These are phyloP conservation scores for Hanseniaspora nectarophila DNA, from an alignment of 805 yeast genomes.

Conservation along the genomic window DNA sequence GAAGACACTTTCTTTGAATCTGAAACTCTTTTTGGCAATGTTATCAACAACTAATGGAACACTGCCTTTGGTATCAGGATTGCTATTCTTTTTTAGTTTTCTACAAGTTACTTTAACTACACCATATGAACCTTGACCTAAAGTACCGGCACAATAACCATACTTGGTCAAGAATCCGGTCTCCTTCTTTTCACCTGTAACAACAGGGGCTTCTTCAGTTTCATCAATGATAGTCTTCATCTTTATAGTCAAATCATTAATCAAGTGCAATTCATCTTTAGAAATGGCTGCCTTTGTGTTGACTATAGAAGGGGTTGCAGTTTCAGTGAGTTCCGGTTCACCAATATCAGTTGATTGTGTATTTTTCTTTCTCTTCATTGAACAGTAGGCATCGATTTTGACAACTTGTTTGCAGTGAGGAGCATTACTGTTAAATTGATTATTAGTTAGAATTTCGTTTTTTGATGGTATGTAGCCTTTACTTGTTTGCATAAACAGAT, in stretches of 20 bases:
- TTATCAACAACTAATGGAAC: constrained; percentile 14
- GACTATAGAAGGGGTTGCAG: constrained; percentile 21
- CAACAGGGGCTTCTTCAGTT: constrained; percentile 15
- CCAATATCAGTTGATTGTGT: constrained; percentile 13
- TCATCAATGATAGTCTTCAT: constrained; percentile 34
- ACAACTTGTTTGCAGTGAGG: constrained; percentile 13
- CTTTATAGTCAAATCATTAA: constrained; percentile 37
- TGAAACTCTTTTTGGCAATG: constrained; percentile 41
- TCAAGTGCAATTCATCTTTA: constrained; percentile 37
- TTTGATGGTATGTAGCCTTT: constrained; percentile 11
- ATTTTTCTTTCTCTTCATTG: constrained; percentile 9
- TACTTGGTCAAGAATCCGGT: constrained; percentile 35
- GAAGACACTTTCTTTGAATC: constrained; percentile 57
- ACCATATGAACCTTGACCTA: constrained; percentile 94
- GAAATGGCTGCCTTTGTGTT: constrained; percentile 37
- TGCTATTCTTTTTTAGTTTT: constrained; percentile 13
- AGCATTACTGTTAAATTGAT: constrained; percentile 14
- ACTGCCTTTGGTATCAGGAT: constrained; percentile 14
- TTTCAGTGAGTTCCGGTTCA: neutral
- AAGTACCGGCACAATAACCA: constrained; percentile 41
- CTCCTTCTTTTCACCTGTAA: constrained; percentile 19
- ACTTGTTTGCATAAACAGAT: neutral
- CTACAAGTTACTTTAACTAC: constrained; percentile 77
- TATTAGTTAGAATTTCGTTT: constrained; percentile 13
- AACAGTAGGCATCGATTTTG: constrained; percentile 6